Evolutionary conservation across 352 stramenopile species (phyloP), one percentile per base, ranked within the genome.

Genomic region (Globisporangium emineosum): DNA sequence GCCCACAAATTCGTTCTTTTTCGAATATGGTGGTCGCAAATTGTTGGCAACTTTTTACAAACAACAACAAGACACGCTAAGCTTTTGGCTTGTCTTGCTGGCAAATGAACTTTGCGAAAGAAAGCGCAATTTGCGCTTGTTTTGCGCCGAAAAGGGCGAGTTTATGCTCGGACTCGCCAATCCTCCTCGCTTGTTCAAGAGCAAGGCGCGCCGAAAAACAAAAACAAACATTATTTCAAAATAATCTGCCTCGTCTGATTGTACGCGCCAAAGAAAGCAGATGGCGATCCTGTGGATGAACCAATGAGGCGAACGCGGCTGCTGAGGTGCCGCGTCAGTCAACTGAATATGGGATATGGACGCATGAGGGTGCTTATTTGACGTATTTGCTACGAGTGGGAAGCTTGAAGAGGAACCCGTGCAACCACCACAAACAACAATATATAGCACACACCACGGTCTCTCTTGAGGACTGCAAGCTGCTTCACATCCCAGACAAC

Each of bases 201-300:
- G 52, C 52, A 37, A 57, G 30, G 40, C 30, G 30, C 52, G 10
- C 27, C 13, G 30, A 58, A 43, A 58, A 45, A 35, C 30, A 58
- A 23, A 55, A 29, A 30, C 51, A 19, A 15, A 17, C 3, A n/a
- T n/a, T n/a, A n/a, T n/a, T n/a, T n/a, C 49, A 40, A 57, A 57
- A 45, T 45, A 45, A n/a, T 32, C 30, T 19, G 52, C 13, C 52
- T 58, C 52, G 52, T 45, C 32, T 58, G 52, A 58, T 58, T 58
- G 52, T 45, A 37, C 30, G 30, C 52, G 1, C 29, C 30, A 45
- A 58, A 3, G 52, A 58, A 58, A 58, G 52, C 52, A 58, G n/a
- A 30, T 45, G 52, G 52, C 0, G 9, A 45, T n/a, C 8, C 30
- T 45, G n/a, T 58, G 30, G 29, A 57, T 57, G 29, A 57, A 43